phyloP scores from a whole-genome alignment of 805 yeast genomes.

The Schizosaccharomyces lindneri region DNA sequence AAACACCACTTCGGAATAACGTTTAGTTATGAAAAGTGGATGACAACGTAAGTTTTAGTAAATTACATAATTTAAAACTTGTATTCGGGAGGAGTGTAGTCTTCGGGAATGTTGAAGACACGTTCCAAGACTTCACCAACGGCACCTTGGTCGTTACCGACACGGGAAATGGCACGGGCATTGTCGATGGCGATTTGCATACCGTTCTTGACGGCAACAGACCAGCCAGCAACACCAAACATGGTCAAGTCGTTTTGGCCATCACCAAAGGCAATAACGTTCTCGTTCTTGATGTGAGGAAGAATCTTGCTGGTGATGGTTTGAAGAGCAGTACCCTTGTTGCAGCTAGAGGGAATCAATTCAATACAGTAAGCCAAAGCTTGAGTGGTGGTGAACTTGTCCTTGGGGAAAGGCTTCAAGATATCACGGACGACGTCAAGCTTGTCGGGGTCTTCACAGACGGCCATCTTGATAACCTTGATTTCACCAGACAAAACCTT shows the following conservation, averaged over 20 bases:
- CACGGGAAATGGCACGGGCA: not conserved
- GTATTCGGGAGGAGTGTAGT: not conserved
- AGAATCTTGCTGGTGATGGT: not conserved
- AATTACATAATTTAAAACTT: not conserved
- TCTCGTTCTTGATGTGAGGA: not conserved
- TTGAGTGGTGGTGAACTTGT: not conserved
- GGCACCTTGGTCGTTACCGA: conserved; percentile 3
- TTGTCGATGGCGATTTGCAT: not conserved
- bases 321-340: conserved; percentile 3
- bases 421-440: conserved; percentile 1
- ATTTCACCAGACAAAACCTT: not conserved
- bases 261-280: conserved; percentile 2
- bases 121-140: conserved; percentile 3
- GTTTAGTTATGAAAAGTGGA: too few species aligned
- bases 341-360: conserved; percentile 1
- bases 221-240: conserved; percentile 1
- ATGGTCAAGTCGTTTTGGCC: conserved; percentile 2
- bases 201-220: conserved; percentile 1
- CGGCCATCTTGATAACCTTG: conserved; percentile 3
- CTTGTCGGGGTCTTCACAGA: conserved; percentile 1
- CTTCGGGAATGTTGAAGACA: conserved; percentile 1
- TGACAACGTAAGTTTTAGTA: too few species aligned
- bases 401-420: not conserved
- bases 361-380: conserved; percentile 2
- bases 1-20: too few species aligned